Percentiles rank a stretch among this genome's conserved stretches.
Evolutionary conservation across 2,329 filamentous ascomycete genomes (phyloP).

Genomic region (Didymella glomerata): DNA sequence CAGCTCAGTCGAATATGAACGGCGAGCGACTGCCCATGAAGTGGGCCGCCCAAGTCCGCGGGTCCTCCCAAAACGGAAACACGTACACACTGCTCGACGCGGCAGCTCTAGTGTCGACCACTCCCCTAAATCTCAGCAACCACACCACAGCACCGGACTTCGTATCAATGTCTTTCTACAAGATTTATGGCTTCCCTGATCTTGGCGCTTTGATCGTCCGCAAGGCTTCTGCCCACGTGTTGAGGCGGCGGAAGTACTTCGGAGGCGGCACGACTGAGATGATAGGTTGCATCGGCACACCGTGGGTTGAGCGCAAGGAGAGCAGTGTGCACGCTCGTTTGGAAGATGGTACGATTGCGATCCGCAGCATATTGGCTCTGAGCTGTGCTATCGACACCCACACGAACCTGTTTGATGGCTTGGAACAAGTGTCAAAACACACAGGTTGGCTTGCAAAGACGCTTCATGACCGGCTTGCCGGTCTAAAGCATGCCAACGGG

Average conservation of each 20-base stretch:
- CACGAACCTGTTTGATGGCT: constrained; percentile 63
- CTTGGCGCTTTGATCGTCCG: constrained; percentile 84
- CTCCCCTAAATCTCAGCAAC: constrained; percentile 64
- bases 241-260: constrained; percentile 67
- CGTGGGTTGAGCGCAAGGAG: constrained; percentile 64
- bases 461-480: constrained; percentile 59
- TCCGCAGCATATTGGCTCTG: constrained; percentile 70
- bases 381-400: constrained; percentile 68
- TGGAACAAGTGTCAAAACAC: constrained; percentile 67
- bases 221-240: constrained; percentile 68
- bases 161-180: constrained; percentile 85
- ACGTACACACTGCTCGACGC: constrained; percentile 76
- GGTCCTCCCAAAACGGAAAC: constrained; percentile 52
- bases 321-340: constrained; percentile 66
- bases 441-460: constrained; percentile 62
- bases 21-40: constrained; percentile 75
- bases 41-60: constrained; percentile 57
- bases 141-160: constrained; percentile 77
- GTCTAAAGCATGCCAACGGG: constrained; percentile 64
- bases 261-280: constrained; percentile 71
- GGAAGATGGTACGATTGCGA: constrained; percentile 73
- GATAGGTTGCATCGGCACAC: constrained; percentile 61
- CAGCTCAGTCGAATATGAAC: constrained; percentile 92
- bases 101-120: constrained; percentile 71
- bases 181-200: constrained; percentile 95